Conservation (phyloP, 108 stramenopile genomes). For the Aurantiochytrium sp. region DNA sequence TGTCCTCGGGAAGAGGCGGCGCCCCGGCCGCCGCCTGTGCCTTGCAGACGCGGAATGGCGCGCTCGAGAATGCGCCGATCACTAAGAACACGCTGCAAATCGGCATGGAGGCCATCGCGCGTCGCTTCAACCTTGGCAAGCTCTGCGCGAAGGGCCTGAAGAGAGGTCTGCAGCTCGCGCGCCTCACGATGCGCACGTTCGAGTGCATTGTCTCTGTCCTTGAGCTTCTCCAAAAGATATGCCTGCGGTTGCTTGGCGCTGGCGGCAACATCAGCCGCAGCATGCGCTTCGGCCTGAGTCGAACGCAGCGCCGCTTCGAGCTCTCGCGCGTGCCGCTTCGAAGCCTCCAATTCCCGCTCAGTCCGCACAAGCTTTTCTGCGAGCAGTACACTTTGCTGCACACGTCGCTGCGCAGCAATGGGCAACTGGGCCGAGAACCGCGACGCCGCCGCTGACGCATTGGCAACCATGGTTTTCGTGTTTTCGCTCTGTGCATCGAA, state of each 20-base stretch:
- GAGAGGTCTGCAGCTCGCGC: neutral
- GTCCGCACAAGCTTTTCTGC: neutral
- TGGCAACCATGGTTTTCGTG: too few relatives aligned
- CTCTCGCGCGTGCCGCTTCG: neutral
- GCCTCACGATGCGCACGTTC: neutral
- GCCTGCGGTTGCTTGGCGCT: neutral
- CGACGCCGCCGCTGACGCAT: too few relatives aligned
- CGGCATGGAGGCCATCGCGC: neutral
- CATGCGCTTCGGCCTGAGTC: neutral
- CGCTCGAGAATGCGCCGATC: neutral
- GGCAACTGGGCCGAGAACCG: neutral
- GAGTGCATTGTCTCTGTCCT: neutral
- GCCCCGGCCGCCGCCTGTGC: neutral
- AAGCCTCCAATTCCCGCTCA: neutral
- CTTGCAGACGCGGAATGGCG: neutral
- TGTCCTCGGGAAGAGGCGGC: too few relatives aligned
- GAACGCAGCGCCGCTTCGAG: neutral
- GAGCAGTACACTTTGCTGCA: neutral
- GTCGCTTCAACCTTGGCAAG: neutral
- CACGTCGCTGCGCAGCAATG: neutral
- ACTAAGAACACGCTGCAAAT: neutral
- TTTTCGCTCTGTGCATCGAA: too few relatives aligned
- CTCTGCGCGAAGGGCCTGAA: neutral
- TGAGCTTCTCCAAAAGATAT: neutral
- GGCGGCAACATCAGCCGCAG: neutral